Conservation (phyloP, 441 rosid genomes). For the Pelargonium australe region DNA sequence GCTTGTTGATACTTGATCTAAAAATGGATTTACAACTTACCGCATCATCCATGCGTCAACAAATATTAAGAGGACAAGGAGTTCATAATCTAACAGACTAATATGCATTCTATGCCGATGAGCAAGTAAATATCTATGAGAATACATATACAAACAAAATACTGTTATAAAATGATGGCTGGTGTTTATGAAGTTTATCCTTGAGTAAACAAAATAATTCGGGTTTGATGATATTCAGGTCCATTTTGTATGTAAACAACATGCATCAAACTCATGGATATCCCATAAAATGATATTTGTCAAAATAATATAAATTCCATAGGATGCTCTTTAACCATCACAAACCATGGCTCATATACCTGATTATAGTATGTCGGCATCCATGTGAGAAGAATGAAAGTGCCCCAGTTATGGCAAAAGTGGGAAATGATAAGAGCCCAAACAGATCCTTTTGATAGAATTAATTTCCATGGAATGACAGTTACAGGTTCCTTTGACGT, state of each 20-base stretch:
- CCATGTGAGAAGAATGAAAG: conserved; percentile 93
- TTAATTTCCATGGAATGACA: conserved; percentile 88
- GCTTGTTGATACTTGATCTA: too few relatives aligned
- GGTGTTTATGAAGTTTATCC: too few relatives aligned
- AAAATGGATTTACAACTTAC: too few relatives aligned
- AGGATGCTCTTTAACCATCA: background rate
- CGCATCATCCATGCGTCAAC: too few relatives aligned
- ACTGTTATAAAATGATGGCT: too few relatives aligned
- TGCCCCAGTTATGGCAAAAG: conserved; percentile 99
- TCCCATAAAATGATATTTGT: background rate
- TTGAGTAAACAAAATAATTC: background rate
- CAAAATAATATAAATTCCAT: background rate
- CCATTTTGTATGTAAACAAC: background rate
- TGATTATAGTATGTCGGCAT: conserved; percentile 99
- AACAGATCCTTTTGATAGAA: conserved; percentile 86
- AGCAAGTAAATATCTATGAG: background rate
- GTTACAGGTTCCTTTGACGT: conserved; percentile 75
- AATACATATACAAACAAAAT: too few relatives aligned
- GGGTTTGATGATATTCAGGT: background rate
- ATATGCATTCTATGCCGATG: too few relatives aligned
- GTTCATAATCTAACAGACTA: too few relatives aligned
- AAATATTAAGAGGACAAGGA: too few relatives aligned
- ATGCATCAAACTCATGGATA: background rate
- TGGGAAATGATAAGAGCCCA: conserved; percentile 97
- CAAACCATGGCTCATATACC: conserved; percentile 29